Base-by-base conservation (phyloP, 1,284 basidiomycete genomes). In the Sporisorium graminicola region DNA sequence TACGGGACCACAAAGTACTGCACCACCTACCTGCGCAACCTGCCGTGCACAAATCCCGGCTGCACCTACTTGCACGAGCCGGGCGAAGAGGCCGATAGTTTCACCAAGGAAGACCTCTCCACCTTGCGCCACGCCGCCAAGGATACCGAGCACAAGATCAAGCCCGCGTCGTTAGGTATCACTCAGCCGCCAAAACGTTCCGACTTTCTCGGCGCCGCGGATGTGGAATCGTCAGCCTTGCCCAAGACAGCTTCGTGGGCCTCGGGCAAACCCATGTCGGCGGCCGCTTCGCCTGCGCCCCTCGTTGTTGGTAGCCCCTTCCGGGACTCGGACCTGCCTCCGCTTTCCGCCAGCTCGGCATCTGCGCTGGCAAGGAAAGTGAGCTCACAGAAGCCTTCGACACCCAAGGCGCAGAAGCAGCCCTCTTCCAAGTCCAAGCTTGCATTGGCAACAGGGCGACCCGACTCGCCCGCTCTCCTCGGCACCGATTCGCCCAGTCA, bases 1-100 rank as follows among this genome's bases (percentile, higher is more conserved):
- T 92, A 95, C 86, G 97, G 97, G 24, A 98, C 95, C 24, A 97
- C 96, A 37, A 95, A 98, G 86, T 99, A 99, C 86, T 99, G 97
- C 87, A 95, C 98, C 89, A 89, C 92, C 12, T 99, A 98, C 86
- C 89, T 99, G 76, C 93, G 95, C 54, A 92, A 94, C 24, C 89
- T 91, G 51, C 90, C 90, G 68, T 99, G 97, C 87, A 90, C 91
- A 59, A 94, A 94, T 84, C 91, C 93, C 79, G 91, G 90, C 68
- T 99, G 96, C 87, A 93, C 95, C 90, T 94, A 94, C 85, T 87
- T 97, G 59, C 97, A 99, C 86, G 97, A 99, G 86, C 96, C 95
- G 91, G 96, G 95, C 22, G 97, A 98, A 80, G 96, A 99, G 86
- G 94, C 94, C 65, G 97, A 99, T 86, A 95, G 93, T 79, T 98